phyloP scores from a whole-genome alignment of 2,329 filamentous ascomycete genomes.

The Rhinocladiella similis region DNA sequence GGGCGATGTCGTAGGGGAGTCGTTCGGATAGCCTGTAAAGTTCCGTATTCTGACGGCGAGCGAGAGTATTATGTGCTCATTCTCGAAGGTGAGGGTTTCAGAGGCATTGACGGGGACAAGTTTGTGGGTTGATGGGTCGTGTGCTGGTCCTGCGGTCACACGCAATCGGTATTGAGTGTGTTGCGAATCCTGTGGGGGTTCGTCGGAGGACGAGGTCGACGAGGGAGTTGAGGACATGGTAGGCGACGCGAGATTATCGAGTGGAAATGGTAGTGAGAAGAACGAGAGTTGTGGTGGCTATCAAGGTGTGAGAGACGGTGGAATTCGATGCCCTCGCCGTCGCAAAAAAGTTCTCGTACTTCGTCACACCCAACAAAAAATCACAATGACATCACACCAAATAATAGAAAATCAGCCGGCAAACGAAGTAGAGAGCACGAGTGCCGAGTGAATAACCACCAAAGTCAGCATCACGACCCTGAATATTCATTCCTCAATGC shows the following conservation, averaged over 20 bases:
- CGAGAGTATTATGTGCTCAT: constrained; percentile 65
- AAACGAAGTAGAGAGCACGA: neutral
- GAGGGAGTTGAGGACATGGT: constrained; percentile 11
- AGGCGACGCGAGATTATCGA: neutral
- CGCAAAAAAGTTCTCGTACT: neutral
- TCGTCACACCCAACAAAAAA: neutral
- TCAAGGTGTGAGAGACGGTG: no score
- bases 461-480: no score
- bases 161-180: constrained; percentile 64
- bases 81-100: constrained; percentile 62
- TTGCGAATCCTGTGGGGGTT: constrained; percentile 7
- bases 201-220: constrained; percentile 10
- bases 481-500: no score
- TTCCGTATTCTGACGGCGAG: constrained; percentile 73
- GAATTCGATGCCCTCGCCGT: neutral
- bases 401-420: no score
- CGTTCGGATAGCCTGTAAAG: constrained; percentile 66
- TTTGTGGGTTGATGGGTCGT: constrained; percentile 71
- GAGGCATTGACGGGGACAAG: constrained; percentile 74
- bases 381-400: neutral
- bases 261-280: neutral
- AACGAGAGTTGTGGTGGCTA: neutral
- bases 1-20: constrained; percentile 67
- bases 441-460: no score
- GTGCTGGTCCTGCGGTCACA: constrained; percentile 77